phyloP scores from a whole-genome alignment of 2,329 filamentous ascomycete genomes.

The Trichoderma arundinaceum region DNA sequence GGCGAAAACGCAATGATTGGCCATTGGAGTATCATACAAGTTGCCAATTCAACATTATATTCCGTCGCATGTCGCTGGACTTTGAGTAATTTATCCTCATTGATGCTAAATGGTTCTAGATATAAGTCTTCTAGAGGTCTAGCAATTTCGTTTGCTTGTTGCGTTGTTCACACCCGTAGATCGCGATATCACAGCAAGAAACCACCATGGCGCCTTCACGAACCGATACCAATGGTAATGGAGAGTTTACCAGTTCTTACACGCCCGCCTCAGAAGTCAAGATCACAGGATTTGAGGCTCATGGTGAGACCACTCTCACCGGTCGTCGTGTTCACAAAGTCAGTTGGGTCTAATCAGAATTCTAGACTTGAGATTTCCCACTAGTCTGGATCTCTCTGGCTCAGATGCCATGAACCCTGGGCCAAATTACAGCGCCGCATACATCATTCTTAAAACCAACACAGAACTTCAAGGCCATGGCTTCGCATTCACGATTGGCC shows the following conservation, averaged over 20 bases:
- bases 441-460: slow-evolving; percentile 87
- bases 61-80: neutral
- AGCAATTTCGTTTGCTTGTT: neutral
- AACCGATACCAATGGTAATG: slow-evolving; percentile 9
- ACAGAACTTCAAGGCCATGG: slow-evolving; percentile 74
- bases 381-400: slow-evolving; percentile 95
- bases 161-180: neutral
- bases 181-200: neutral
- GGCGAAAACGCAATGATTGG: slow-evolving; percentile 9
- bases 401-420: slow-evolving; percentile 97
- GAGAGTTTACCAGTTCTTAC: neutral
- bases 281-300: slow-evolving; percentile 73
- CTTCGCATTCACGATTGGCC: slow-evolving; percentile 85
- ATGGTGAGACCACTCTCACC: slow-evolving; percentile 57
- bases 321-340: neutral
- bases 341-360: neutral
- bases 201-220: slow-evolving; percentile 29
- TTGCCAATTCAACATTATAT: neutral
- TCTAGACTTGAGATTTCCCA: slow-evolving; percentile 79
- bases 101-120: neutral
- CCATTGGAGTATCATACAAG: neutral
- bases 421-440: slow-evolving; percentile 91
- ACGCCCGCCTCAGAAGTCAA: slow-evolving; percentile 58
- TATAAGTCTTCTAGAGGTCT: slow-evolving; percentile 1
- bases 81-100: neutral